Evolutionary conservation across 495 filamentous ascomycete species (phyloP).

Genomic region (Talaromyces proteolyticus): DNA sequence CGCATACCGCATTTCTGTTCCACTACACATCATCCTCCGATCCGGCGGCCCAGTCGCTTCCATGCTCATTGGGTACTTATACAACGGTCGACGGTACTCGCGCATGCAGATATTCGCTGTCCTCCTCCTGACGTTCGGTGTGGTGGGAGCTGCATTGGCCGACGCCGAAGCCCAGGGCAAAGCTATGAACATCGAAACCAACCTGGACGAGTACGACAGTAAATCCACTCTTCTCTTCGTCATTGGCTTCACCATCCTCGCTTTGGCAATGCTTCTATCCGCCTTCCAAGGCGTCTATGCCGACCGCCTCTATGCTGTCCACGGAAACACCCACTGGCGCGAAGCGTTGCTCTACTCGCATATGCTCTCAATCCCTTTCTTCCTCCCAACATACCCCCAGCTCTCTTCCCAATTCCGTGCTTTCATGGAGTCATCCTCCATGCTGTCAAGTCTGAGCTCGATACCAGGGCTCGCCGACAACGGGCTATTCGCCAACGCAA

Average conservation of each 20-base stretch:
- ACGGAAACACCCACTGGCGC: slow-evolving; percentile 82
- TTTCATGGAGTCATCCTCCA: slow-evolving; percentile 40
- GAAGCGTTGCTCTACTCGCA: slow-evolving; percentile 96
- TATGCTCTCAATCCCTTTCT: slow-evolving; percentile 66
- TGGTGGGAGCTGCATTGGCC: slow-evolving; percentile 79
- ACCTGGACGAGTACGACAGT: slow-evolving; percentile 4
- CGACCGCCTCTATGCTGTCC: slow-evolving; percentile 76
- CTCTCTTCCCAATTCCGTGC: slow-evolving; percentile 42
- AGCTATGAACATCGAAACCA: slow-evolving; percentile 13
- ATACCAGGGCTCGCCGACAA: slow-evolving; percentile 11
- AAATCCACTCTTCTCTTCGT: slow-evolving; percentile 39
- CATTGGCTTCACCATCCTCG: slow-evolving; percentile 77
- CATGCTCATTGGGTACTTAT: slow-evolving; percentile 79
- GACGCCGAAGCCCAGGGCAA: slow-evolving; percentile 78
- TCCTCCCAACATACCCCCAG: slow-evolving; percentile 40
- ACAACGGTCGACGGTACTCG: slow-evolving; percentile 73
- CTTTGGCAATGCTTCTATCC: slow-evolving; percentile 82
- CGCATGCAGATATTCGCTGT: slow-evolving; percentile 74
- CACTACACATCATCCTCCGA: slow-evolving; percentile 92
- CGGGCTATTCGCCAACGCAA: slow-evolving; percentile 11
- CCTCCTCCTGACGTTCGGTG: slow-evolving; percentile 74
- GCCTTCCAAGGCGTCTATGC: slow-evolving; percentile 95
- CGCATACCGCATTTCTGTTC: slow-evolving; percentile 92
- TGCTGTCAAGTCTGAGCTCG: slow-evolving; percentile 16
- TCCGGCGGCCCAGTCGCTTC: slow-evolving; percentile 94